Percentiles rank a stretch among this genome's conserved stretches.
These are phyloP conservation scores for Trifolium repens DNA, from an alignment of 306 rosid species.

Conservation along the genomic window DNA sequence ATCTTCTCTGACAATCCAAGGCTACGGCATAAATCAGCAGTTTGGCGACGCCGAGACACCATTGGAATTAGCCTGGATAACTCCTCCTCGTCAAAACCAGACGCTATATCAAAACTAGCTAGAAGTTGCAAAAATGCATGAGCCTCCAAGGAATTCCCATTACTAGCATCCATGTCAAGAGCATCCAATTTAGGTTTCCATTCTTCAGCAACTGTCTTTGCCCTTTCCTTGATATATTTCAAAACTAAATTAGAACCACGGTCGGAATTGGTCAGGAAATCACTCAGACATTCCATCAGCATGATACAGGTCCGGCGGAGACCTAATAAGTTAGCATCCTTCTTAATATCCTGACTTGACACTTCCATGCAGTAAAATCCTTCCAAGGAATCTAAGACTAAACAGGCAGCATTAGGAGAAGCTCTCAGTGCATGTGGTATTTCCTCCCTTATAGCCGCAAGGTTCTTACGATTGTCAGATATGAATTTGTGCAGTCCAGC, in stretches of 20 bases:
- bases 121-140: conserved; percentile 98
- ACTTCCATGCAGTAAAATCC: conserved; percentile 76
- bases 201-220: conserved; percentile 78
- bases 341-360: conserved; percentile 77
- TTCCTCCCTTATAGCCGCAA: conserved; percentile 88
- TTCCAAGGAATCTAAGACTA: conserved; percentile 85
- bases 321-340: conserved; percentile 89
- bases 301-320: conserved; percentile 94
- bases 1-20: conserved; percentile 93
- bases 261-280: conserved; percentile 59
- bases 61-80: conserved; percentile 83
- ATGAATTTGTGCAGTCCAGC: conserved; percentile 91
- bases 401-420: conserved; percentile 77
- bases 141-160: conserved; percentile 97
- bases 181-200: conserved; percentile 94
- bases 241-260: conserved; percentile 63
- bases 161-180: conserved; percentile 93
- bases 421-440: conserved; percentile 85
- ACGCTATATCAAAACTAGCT: conserved; percentile 78
- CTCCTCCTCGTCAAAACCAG: conserved; percentile 83
- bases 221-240: conserved; percentile 69
- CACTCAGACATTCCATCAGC: conserved; percentile 96
- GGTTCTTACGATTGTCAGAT: conserved; percentile 94
- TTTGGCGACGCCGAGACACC: conserved; percentile 98
- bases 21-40: conserved; percentile 94